Evolutionary conservation across 2,329 filamentous ascomycete species (phyloP).

Genomic region (Xylariaceae sp.): DNA sequence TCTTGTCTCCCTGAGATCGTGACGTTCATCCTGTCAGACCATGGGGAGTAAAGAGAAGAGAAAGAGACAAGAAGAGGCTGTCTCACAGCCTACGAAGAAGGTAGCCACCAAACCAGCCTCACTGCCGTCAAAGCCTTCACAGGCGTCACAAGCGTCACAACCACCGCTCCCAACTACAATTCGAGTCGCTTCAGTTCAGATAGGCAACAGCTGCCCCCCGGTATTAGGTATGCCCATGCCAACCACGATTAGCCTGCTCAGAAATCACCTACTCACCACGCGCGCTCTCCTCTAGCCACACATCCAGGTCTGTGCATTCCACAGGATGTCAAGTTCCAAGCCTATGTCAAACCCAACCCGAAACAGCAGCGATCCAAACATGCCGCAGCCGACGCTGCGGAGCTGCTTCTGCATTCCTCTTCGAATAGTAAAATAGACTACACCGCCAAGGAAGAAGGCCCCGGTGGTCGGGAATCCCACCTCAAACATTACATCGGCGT

Average conservation of each 20-base stretch:
- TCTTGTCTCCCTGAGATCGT: no score
- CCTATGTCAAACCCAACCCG: slow-evolving; percentile 39
- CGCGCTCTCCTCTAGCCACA: slow-evolving; percentile 33
- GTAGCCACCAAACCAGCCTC: slow-evolving; percentile 40
- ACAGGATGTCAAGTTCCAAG: slow-evolving; percentile 40
- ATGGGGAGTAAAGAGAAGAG: slow-evolving; percentile 46
- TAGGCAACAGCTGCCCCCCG: slow-evolving; percentile 46
- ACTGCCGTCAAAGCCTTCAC: slow-evolving; percentile 7
- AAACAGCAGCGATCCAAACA: slow-evolving; percentile 38
- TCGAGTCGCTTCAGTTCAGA: slow-evolving; percentile 44
- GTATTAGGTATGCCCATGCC: slow-evolving; percentile 44
- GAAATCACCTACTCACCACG: slow-evolving; percentile 6
- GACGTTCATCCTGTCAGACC: no score
- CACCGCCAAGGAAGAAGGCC: slow-evolving; percentile 51
- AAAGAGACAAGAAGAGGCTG: slow-evolving; percentile 45
- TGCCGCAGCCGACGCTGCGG: slow-evolving; percentile 35
- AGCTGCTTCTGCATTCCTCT: slow-evolving; percentile 56
- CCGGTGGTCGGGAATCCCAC: slow-evolving; percentile 37
- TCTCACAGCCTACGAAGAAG: slow-evolving; percentile 47
- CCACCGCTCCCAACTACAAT: slow-evolving; percentile 35
- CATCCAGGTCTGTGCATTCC: slow-evolving; percentile 38
- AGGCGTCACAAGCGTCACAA: slow-evolving; percentile 33
- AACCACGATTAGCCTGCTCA: slow-evolving; percentile 13
- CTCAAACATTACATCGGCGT: slow-evolving; percentile 63
- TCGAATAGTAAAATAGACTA: slow-evolving; percentile 57